phyloP scores from a whole-genome alignment of 768 basidiomycete species.

The Mycena albidolilacea region DNA sequence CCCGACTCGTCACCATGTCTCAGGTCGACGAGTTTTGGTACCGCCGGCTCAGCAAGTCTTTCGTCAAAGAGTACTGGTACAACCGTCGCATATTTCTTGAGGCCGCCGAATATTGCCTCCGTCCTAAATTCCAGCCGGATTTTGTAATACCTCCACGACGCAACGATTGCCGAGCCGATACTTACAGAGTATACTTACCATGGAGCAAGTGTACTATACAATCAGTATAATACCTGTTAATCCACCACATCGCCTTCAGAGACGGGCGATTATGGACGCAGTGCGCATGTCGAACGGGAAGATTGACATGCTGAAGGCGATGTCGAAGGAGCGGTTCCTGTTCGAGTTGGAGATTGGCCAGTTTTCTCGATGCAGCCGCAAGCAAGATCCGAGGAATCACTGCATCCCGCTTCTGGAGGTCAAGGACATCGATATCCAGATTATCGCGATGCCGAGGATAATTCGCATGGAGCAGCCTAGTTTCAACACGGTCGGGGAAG shows the following conservation, averaged over 20 bases:
- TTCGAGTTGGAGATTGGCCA: slow-evolving; percentile 34
- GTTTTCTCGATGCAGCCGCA: slow-evolving; percentile 19
- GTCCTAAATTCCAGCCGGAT: slow-evolving; percentile 13
- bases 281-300: background rate
- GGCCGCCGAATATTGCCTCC: background rate
- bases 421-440: background rate
- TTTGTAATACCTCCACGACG: background rate
- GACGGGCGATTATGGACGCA: slow-evolving; percentile 21
- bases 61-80: background rate
- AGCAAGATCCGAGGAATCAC: slow-evolving; percentile 31
- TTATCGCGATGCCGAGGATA: slow-evolving; percentile 42
- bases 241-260: too few relatives aligned
- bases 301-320: slow-evolving; percentile 20
- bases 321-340: background rate
- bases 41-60: too few relatives aligned
- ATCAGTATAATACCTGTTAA: too few relatives aligned
- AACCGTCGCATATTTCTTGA: background rate
- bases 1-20: too few relatives aligned
- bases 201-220: too few relatives aligned
- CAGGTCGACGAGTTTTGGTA: too few relatives aligned
- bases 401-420: slow-evolving; percentile 33
- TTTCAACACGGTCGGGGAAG: slow-evolving; percentile 42
- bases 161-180: too few relatives aligned
- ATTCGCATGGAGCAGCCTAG: slow-evolving; percentile 23
- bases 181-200: too few relatives aligned